These are phyloP conservation scores for Colletotrichum plurivorum DNA, from an alignment of 2,329 filamentous ascomycete genomes.

Conservation along the genomic window DNA sequence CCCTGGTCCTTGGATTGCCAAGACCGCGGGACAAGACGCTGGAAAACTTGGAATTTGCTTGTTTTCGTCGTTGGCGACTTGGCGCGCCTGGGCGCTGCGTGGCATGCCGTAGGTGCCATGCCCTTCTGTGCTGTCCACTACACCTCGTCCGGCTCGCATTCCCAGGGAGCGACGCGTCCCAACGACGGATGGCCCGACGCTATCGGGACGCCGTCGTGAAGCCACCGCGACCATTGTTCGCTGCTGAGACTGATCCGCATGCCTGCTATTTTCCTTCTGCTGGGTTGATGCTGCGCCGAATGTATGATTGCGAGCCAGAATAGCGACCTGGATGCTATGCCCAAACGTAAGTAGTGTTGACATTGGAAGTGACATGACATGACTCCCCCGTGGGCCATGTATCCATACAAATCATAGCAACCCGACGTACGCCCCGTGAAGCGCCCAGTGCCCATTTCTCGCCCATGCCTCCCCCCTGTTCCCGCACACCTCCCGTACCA, in stretches of 20 bases:
- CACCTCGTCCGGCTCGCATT: no score
- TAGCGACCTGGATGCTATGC: neutral
- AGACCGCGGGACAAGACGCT: constrained; percentile 39
- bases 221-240: constrained; percentile 21
- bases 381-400: neutral
- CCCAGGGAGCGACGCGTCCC: no score
- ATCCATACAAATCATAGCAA: neutral
- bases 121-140: neutral
- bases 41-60: constrained; percentile 41
- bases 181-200: neutral
- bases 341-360: neutral
- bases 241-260: constrained; percentile 16
- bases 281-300: no score
- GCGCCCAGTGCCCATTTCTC: neutral
- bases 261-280: constrained; percentile 1
- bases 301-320: neutral
- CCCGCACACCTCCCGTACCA: constrained; percentile 10
- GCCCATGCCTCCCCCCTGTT: constrained; percentile 6
- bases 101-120: constrained; percentile 10
- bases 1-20: constrained; percentile 35
- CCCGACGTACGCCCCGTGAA: neutral
- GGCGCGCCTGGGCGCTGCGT: constrained; percentile 36
- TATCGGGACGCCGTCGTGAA: constrained; percentile 20
- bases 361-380: constrained; percentile 16
- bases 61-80: constrained; percentile 37